Evolutionary conservation across 116 monocot genomes (phyloP), one percentile per base, ranked within the genome.

Genomic region (Iris pallida): DNA sequence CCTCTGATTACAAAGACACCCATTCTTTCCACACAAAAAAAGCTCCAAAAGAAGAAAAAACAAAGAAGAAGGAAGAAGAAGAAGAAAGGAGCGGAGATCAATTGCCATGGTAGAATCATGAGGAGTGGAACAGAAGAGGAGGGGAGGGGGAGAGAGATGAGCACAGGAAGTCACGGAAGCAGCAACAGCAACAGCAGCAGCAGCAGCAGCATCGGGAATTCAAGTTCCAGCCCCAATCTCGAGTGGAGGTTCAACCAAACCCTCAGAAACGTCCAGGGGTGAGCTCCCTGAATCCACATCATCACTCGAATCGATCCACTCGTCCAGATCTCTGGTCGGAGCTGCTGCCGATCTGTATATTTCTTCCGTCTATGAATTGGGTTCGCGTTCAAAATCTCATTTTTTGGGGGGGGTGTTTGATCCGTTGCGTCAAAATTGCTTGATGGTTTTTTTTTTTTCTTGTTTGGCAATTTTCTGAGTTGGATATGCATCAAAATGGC

Each of bases 171-270:
- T 4, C 42, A 48, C 60, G 61, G 68, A 7, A 53, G 51, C 2
- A 59, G 59, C 30, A 57, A 60, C 16, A 52, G 42, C 61, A 57
- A 60, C 16, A 52, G 42, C 61, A 59, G 78, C 48, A 55, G 82
- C 17, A 59, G 77, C 58, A 63, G 76, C 63, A 45, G 59, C 20
- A 55, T 61, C 18, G 65, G 78, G 48, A 59, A 73, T 19, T 61
- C 70, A 58, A 75, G 57, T 45, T 42, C 68, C 12, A 85, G 77
- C 69, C 76, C 78, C 16, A 92, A 86, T 75, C 78, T 82, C 58
- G 97, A 97, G 63, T 92, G 90, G 92, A 75, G 90, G 45, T 92
- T 97, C 75, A 97, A 97, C 62, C 97, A 97, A 62, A 97, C 97
- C 0, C 87, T 97, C 20, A 77, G 90, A 20, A 97, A 83, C 53